These are phyloP conservation scores for Petunia secreta DNA, from an alignment of 257 asterid species.

Conservation along the genomic window DNA sequence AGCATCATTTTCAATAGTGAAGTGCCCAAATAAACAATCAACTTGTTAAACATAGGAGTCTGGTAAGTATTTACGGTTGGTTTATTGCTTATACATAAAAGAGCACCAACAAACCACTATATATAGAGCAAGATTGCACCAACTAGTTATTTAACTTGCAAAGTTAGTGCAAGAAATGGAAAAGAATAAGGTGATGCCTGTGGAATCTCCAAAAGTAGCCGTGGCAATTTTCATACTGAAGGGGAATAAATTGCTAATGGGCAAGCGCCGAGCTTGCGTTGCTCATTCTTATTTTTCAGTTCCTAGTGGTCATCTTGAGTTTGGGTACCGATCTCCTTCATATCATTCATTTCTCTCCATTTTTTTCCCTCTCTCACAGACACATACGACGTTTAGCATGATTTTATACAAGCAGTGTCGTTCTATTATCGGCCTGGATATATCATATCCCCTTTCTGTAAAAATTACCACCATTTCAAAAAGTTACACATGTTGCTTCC, in stretches of 20 bases:
- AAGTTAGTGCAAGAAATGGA: background rate
- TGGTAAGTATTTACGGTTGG: no score
- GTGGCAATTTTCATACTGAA: slow-evolving; percentile 62
- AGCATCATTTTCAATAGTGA: no score
- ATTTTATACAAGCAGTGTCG: no score
- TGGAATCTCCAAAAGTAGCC: slow-evolving; percentile 51
- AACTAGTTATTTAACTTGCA: background rate
- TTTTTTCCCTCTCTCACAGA: background rate
- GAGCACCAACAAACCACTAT: background rate
- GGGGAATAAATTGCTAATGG: slow-evolving; percentile 52
- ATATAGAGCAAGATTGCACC: background rate
- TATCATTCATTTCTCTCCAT: no score
- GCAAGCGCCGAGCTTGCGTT: slow-evolving; percentile 59
- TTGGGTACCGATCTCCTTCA: slow-evolving; percentile 39
- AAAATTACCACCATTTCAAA: no score
- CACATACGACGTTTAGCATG: no score
- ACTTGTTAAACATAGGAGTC: no score
- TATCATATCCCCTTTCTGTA: no score
- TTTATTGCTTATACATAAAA: background rate
- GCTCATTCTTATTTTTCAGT: slow-evolving; percentile 61
- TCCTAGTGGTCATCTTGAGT: slow-evolving; percentile 75
- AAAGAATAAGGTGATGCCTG: background rate
- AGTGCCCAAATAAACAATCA: no score
- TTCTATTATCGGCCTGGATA: no score
- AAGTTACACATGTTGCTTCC: no score